A percentile compares a stretch with the other conserved stretches of the same genome.
These are phyloP conservation scores for Oxyria digyna DNA, from an alignment of 148 eudicot species.

Conservation along the genomic window DNA sequence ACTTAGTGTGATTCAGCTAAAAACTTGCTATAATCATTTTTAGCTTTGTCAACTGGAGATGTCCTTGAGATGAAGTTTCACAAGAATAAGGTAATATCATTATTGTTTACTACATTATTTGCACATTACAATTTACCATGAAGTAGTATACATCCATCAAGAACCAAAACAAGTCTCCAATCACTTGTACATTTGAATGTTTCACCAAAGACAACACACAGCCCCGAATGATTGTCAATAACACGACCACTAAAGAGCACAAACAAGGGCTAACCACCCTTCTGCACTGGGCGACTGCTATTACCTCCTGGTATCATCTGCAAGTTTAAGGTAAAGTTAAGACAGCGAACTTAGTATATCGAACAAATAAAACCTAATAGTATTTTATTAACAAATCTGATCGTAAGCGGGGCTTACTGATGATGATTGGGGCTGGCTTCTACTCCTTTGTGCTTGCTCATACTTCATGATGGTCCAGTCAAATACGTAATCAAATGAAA, in stretches of 20 bases:
- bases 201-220: background rate
- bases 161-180: background rate
- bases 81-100: slow-evolving; percentile 1
- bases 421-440: slow-evolving; percentile 36
- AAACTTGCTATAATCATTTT: too few species aligned
- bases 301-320: slow-evolving; percentile 80
- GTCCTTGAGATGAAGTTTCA: background rate
- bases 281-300: slow-evolving; percentile 48
- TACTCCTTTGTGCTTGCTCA: slow-evolving; percentile 77
- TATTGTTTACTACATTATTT: background rate
- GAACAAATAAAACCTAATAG: too few species aligned
- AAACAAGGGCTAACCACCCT: slow-evolving; percentile 49
- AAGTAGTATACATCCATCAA: background rate
- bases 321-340: slow-evolving; percentile 10
- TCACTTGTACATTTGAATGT: background rate
- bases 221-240: background rate
- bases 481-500: slow-evolving; percentile 77
- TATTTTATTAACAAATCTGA: background rate
- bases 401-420: slow-evolving; percentile 18
- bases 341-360: too few species aligned
- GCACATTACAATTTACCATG: background rate
- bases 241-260: background rate
- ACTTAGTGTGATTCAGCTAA: too few species aligned
- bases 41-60: too few species aligned
- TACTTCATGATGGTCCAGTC: slow-evolving; percentile 97